Percentiles rank a stretch among this genome's conserved stretches.
These are phyloP conservation scores for Fagopyrum tataricum DNA, from an alignment of 148 eudicot genomes.

Conservation along the genomic window DNA sequence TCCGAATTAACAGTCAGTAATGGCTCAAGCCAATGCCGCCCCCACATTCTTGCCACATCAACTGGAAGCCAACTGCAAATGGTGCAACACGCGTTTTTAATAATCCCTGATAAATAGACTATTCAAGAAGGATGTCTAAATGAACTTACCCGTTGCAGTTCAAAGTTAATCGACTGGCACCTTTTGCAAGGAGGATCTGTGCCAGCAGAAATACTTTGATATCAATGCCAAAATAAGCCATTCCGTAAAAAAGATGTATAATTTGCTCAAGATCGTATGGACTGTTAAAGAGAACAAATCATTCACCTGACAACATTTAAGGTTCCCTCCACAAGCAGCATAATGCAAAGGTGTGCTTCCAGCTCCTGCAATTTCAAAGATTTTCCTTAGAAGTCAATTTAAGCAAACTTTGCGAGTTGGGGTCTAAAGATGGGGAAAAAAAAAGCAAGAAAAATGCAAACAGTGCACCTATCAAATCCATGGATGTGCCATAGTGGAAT, in stretches of 20 bases:
- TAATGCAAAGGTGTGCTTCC: conserved; percentile 99
- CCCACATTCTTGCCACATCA: conserved; percentile 98
- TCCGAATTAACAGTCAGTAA: conserved; percentile 72
- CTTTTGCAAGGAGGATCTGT: conserved; percentile 88
- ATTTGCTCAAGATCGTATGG: neutral
- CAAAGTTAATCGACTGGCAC: conserved; percentile 76
- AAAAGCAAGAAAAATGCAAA: conserved; percentile 4
- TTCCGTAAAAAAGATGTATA: neutral
- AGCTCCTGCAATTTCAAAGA: conserved; percentile 47
- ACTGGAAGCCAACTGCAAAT: conserved; percentile 85
- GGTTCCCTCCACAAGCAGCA: conserved; percentile 98
- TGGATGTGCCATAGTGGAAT: conserved; percentile 92
- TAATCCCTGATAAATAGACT: neutral
- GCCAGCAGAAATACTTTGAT: conserved; percentile 3
- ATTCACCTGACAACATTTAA: conserved; percentile 88
- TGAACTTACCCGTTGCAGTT: conserved; percentile 89
- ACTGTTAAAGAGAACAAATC: conserved; percentile 9
- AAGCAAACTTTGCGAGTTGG: neutral
- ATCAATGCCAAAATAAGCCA: neutral
- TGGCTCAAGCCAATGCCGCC: conserved; percentile 97
- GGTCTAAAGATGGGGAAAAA: neutral
- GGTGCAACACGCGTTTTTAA: neutral
- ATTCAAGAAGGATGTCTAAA: conserved; percentile 1
- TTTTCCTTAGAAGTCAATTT: too few relatives aligned
- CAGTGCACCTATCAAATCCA: conserved; percentile 84